Percentiles rank a stretch among this genome's conserved stretches.
Conservation (phyloP, 495 filamentous ascomycete genomes). For the Daldinia decipiens region DNA sequence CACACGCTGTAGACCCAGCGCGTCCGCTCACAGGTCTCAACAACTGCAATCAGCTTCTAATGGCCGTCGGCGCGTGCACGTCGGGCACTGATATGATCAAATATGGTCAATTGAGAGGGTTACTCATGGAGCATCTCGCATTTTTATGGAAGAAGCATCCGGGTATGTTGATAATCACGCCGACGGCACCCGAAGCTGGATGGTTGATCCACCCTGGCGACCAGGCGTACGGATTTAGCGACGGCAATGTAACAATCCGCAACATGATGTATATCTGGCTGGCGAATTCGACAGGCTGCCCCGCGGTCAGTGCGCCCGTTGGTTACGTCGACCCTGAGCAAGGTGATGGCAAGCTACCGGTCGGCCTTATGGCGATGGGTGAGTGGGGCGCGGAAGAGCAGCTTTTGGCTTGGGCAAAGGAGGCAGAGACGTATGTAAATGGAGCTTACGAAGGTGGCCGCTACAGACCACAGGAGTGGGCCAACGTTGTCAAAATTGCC, state of each 20-base stretch:
- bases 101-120: constrained; percentile 76
- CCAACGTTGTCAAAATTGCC: constrained; percentile 53
- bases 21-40: constrained; percentile 60
- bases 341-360: constrained; percentile 63
- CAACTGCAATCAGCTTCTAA: constrained; percentile 76
- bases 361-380: constrained; percentile 89
- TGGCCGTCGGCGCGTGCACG: constrained; percentile 71
- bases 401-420: constrained; percentile 77
- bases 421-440: constrained; percentile 66
- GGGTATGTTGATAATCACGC: constrained; percentile 80
- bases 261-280: constrained; percentile 92
- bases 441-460: constrained; percentile 52
- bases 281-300: constrained; percentile 84
- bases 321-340: constrained; percentile 70
- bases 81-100: constrained; percentile 74
- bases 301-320: constrained; percentile 79
- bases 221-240: constrained; percentile 72
- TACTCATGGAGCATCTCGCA: constrained; percentile 86
- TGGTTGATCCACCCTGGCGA: constrained; percentile 67
- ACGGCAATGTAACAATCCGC: constrained; percentile 75
- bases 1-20: constrained; percentile 36
- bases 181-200: constrained; percentile 80
- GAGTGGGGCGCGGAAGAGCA: constrained; percentile 90
- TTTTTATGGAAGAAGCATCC: constrained; percentile 76
- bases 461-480: constrained; percentile 54